A percentile compares a stretch with the other conserved stretches of the same genome.
Conservation (phyloP, 495 filamentous ascomycete genomes). For the Xylaria telfairii region DNA sequence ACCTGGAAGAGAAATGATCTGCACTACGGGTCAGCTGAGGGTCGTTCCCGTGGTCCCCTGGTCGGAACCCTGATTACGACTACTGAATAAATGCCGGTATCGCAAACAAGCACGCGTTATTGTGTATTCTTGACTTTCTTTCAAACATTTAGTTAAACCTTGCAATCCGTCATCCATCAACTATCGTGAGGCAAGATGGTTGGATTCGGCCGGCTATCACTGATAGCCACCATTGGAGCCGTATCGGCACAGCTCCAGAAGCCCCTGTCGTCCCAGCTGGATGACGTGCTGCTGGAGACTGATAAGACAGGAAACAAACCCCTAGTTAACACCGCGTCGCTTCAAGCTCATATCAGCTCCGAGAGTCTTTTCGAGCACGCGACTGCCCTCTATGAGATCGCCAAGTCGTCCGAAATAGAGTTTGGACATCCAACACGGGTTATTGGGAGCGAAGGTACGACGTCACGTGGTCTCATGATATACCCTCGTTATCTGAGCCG, state of each 20-base stretch:
- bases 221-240: slow-evolving; percentile 23
- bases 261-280: slow-evolving; percentile 9
- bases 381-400: slow-evolving; percentile 62
- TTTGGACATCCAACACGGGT: slow-evolving; percentile 69
- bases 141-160: neutral
- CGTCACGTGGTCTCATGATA: neutral
- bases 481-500: neutral
- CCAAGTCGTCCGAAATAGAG: slow-evolving; percentile 57
- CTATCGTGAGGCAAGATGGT: slow-evolving; percentile 24
- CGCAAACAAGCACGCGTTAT: slow-evolving; percentile 5
- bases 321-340: slow-evolving; percentile 55
- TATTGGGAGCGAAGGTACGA: slow-evolving; percentile 65
- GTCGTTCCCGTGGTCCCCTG: neutral
- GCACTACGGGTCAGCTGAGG: slow-evolving; percentile 1
- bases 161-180: neutral
- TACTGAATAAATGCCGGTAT: slow-evolving; percentile 20
- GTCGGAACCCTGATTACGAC: neutral
- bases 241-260: slow-evolving; percentile 25
- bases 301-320: slow-evolving; percentile 31
- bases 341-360: slow-evolving; percentile 60
- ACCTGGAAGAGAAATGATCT: slow-evolving; percentile 14
- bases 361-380: slow-evolving; percentile 60
- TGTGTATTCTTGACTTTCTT: neutral
- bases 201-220: slow-evolving; percentile 20
- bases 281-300: neutral